Base-by-base conservation (phyloP, 345 rosid species). In the Brassica juncea region DNA sequence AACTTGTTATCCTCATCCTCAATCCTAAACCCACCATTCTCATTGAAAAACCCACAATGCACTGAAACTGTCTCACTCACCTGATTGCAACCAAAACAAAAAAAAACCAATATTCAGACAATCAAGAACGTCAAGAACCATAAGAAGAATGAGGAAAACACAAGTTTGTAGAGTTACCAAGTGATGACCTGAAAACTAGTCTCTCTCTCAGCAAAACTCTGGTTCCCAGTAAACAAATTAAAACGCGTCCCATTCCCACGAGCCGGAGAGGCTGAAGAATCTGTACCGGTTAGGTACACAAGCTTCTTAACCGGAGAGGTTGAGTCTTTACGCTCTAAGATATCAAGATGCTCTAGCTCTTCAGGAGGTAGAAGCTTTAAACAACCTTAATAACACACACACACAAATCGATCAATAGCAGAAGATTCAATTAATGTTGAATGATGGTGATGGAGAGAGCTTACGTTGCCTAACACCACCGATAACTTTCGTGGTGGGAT, bases 31-130 rank as follows among this genome's bases (percentile, higher is more conserved):
- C 97, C 99, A 0, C 99, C 97, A 78, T 81, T 84, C 69, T 89
- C 91, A 82, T 83, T 90, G 79, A 79, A 92, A 86, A 94, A 92
- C 5, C 97, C 99, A 77, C 97, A 92, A 83, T 92, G 97, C 68
- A 88, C 75, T 44, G 82, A 73, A 71, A 86, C 79, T 11, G 89
- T 90, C 81, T 86, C 90, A 47, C 84, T 86, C 76, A 90, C 90
- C 98, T 94, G 87, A 94, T 3, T 88, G 84, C 44, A n/a, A n/a
- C n/a, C n/a, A n/a, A n/a, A 77, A 66, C 64, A 32, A 8, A 15
- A 30, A 73, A 82, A 5, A 76, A 19, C 28, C 31, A 21, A 58
- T 58, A 49, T 1, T 49, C 8, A 49, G 57, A n/a, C 55, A 14
- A 49, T 49, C 55, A 49, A 49, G 19, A 49, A 49, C 57, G 1